Conservation (phyloP, 768 basidiomycete species). For the Trametes cingulata region DNA sequence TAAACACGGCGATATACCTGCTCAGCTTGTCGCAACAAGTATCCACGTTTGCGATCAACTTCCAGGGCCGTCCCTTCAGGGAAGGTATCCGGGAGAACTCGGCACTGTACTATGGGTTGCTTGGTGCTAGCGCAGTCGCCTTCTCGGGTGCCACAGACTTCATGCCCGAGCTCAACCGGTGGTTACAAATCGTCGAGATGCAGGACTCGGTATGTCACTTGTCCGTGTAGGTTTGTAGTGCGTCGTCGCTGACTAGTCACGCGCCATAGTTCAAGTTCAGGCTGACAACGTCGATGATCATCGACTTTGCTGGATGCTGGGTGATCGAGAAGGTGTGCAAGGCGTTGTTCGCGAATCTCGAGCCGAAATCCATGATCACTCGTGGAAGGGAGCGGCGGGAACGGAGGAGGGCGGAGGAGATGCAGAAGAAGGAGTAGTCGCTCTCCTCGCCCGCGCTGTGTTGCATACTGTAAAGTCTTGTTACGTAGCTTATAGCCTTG, state of each 20-base stretch:
- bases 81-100: slow-evolving; percentile 97
- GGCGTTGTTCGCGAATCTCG: slow-evolving; percentile 81
- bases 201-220: slow-evolving; percentile 55
- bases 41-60: slow-evolving; percentile 98
- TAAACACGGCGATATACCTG: slow-evolving; percentile 97
- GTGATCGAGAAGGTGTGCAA: slow-evolving; percentile 83
- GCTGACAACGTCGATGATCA: slow-evolving; percentile 77
- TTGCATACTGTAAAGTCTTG: slow-evolving; percentile 8
- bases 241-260: not conserved
- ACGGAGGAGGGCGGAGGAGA: slow-evolving; percentile 19
- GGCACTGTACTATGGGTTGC: slow-evolving; percentile 89
- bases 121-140: slow-evolving; percentile 87
- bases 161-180: slow-evolving; percentile 91
- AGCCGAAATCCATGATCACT: slow-evolving; percentile 83
- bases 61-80: slow-evolving; percentile 95
- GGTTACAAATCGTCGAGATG: slow-evolving; percentile 98
- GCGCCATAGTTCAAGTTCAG: slow-evolving; percentile 73
- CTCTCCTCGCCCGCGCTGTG: not conserved
- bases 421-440: slow-evolving; percentile 9
- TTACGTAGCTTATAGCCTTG: slow-evolving; percentile 3
- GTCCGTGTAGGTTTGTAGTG: not conserved
- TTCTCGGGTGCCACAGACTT: slow-evolving; percentile 94
- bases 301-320: slow-evolving; percentile 90
- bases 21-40: slow-evolving; percentile 96
- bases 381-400: slow-evolving; percentile 82